These are phyloP conservation scores for Ceratobasidium sp. DNA, from an alignment of 1,284 basidiomycete species.

Conservation along the genomic window DNA sequence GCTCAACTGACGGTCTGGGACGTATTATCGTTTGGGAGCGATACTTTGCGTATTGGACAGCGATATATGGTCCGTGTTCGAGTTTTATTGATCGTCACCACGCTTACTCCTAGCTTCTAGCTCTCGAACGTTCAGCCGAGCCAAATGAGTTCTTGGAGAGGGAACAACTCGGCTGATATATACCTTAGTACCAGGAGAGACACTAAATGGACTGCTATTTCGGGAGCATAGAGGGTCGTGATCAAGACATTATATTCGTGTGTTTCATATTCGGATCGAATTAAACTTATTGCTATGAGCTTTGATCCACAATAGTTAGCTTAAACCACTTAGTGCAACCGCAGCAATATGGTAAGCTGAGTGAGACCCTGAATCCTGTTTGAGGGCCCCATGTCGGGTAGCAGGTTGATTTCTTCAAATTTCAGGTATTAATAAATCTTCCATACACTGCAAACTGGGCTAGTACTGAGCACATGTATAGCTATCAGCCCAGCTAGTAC, in stretches of 20 bases:
- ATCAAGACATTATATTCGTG: background rate
- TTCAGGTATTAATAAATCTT: too few species aligned
- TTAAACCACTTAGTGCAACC: too few species aligned
- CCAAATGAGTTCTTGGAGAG: slow-evolving; percentile 73
- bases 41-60: slow-evolving; percentile 73
- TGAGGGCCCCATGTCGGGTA: too few species aligned
- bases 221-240: slow-evolving; percentile 12
- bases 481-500: too few species aligned
- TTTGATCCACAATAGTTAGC: too few species aligned
- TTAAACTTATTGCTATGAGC: slow-evolving; percentile 22
- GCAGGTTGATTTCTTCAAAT: too few species aligned
- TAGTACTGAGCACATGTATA: too few species aligned
- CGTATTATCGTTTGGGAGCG: slow-evolving; percentile 68
- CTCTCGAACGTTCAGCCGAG: slow-evolving; percentile 75
- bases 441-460: too few species aligned
- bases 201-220: slow-evolving; percentile 66
- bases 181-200: slow-evolving; percentile 73
- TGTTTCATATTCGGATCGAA: slow-evolving; percentile 6
- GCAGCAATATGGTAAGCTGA: too few species aligned
- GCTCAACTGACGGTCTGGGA: slow-evolving; percentile 91
- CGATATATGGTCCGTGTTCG: slow-evolving; percentile 72
- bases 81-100: slow-evolving; percentile 5
- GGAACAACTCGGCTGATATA: slow-evolving; percentile 67
- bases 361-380: too few species aligned
- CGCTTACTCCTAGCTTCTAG: slow-evolving; percentile 55